Evolutionary conservation across 345 rosid species (phyloP).

Genomic region (Eutrema japonicum): DNA sequence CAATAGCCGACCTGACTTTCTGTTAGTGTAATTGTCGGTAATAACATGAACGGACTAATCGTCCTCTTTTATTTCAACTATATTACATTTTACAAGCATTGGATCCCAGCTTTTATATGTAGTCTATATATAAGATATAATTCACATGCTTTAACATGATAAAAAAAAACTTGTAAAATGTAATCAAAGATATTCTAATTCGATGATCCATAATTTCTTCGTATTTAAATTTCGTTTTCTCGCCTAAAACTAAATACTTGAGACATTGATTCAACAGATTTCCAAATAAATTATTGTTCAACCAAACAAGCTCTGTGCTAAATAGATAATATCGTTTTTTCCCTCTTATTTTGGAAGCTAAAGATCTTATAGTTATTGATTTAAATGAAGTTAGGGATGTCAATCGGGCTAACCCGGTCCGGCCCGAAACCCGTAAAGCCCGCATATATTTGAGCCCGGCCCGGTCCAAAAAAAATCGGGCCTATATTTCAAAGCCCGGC

Average conservation of each 20-base stretch:
- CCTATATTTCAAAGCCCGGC: too few species aligned
- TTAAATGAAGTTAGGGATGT: too few species aligned
- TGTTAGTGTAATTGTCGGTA: constrained; percentile 26
- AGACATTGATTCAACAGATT: constrained; percentile 8
- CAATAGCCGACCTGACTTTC: constrained; percentile 16
- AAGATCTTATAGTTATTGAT: neutral
- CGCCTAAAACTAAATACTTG: neutral
- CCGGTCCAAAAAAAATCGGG: too few species aligned
- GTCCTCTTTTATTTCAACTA: constrained; percentile 18
- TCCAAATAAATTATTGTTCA: constrained; percentile 6
- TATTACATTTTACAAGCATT: neutral
- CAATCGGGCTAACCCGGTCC: too few species aligned
- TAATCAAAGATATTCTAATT: neutral
- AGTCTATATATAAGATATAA: neutral
- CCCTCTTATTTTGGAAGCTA: constrained; percentile 2
- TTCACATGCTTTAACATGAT: neutral
- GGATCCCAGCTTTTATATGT: neutral
- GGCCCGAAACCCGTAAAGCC: too few species aligned
- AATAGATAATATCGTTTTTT: constrained; percentile 5
- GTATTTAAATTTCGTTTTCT: neutral
- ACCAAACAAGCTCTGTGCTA: constrained; percentile 6
- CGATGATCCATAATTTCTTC: neutral
- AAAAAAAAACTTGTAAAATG: neutral
- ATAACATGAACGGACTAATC: neutral
- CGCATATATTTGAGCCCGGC: too few species aligned